phyloP scores from a whole-genome alignment of 768 basidiomycete genomes.

The Heimioporus sp. region DNA sequence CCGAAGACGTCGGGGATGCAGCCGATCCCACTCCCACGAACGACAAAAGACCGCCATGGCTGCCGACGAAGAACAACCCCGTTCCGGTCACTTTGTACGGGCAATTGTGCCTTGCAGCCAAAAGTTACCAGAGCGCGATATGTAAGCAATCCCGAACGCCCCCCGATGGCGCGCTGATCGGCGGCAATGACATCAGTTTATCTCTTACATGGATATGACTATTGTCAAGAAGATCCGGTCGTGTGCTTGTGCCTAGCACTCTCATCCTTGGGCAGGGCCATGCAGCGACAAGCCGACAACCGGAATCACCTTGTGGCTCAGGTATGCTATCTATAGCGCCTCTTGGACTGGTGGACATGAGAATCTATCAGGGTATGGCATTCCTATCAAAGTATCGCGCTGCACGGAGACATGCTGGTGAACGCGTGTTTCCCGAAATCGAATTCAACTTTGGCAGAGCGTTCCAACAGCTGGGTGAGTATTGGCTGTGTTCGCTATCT shows the following conservation, averaged over 20 bases:
- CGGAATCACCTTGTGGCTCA: slow-evolving; percentile 85
- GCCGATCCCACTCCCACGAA: slow-evolving; percentile 11
- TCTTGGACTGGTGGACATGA: not conserved
- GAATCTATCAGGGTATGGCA: slow-evolving; percentile 63
- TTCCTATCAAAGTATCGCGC: slow-evolving; percentile 81
- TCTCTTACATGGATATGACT: slow-evolving; percentile 83
- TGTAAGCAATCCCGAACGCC: slow-evolving; percentile 51
- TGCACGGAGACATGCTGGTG: slow-evolving; percentile 45
- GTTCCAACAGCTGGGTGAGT: slow-evolving; percentile 83
- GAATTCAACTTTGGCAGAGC: slow-evolving; percentile 38
- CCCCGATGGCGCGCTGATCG: not conserved
- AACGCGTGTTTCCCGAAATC: slow-evolving; percentile 60
- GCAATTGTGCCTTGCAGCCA: slow-evolving; percentile 77
- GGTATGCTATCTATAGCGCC: slow-evolving; percentile 28
- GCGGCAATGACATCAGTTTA: slow-evolving; percentile 56
- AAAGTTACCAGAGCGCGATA: slow-evolving; percentile 87
- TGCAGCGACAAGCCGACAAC: slow-evolving; percentile 94
- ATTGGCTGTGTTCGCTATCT: not conserved
- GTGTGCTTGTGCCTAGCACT: slow-evolving; percentile 81
- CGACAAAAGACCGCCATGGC: slow-evolving; percentile 31
- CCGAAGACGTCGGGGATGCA: slow-evolving; percentile 27
- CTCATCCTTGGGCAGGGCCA: slow-evolving; percentile 84
- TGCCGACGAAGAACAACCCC: slow-evolving; percentile 73
- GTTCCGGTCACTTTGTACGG: slow-evolving; percentile 75
- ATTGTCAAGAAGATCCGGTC: slow-evolving; percentile 80